Conservation (phyloP, 805 yeast species). For the Starmera quercuum region DNA sequence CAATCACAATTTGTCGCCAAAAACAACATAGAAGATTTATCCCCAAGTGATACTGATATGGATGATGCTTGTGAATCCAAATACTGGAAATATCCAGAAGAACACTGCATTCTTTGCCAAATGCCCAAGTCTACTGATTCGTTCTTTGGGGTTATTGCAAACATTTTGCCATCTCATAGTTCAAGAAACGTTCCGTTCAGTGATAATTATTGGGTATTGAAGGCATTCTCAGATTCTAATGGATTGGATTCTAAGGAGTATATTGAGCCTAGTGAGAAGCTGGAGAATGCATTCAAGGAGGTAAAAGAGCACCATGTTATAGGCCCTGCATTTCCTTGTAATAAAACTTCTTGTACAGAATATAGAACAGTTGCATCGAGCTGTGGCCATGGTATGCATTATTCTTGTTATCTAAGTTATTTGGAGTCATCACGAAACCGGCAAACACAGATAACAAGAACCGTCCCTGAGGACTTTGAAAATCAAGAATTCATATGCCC, state of each 20-base stretch:
- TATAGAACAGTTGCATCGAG: conserved; percentile 50
- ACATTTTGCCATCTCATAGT: conserved; percentile 49
- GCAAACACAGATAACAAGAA: conserved; percentile 70
- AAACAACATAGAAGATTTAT: conserved; percentile 25
- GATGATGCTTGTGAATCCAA: conserved; percentile 28
- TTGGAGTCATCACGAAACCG: conserved; percentile 46
- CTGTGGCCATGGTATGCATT: conserved; percentile 95
- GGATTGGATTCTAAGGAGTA: conserved; percentile 10
- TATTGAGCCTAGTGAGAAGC: conserved; percentile 19
- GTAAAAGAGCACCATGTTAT: conserved; percentile 34
- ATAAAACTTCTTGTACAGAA: conserved; percentile 24
- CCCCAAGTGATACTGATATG: conserved; percentile 28
- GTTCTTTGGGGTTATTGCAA: conserved; percentile 69
- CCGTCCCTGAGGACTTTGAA: conserved; percentile 66
- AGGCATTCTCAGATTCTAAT: conserved; percentile 44
- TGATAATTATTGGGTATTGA: conserved; percentile 56
- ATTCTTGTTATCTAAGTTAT: conserved; percentile 62
- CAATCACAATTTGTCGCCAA: conserved; percentile 68
- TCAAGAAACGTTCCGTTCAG: conserved; percentile 59
- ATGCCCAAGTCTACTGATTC: conserved; percentile 61
- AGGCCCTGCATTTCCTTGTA: conserved; percentile 65
- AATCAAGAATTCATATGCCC: conserved; percentile 82
- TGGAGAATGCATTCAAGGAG: conserved; percentile 30
- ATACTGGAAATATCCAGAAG: conserved; percentile 61
- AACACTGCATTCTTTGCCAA: conserved; percentile 76